Evolutionary conservation across 192 early-diverging fungal genomes (phyloP), one percentile per base, ranked within the genome.

Genomic region (Backusella australiensis): DNA sequence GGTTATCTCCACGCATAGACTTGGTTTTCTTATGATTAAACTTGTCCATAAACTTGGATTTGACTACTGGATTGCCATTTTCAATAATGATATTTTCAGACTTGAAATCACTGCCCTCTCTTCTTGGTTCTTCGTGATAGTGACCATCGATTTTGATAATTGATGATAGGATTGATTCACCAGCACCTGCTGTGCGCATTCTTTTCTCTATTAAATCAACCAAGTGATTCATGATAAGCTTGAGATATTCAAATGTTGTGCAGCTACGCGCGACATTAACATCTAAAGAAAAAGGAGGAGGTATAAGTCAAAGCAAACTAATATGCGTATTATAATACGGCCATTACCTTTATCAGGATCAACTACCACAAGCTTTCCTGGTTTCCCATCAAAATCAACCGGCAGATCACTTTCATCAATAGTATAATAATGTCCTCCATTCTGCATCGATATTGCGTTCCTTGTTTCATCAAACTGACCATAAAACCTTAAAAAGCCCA

Each of bases 401-500:
- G 63, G 63, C 14, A 44, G 2, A 72, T 72, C 36, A 53, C n/a
- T 49, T 9, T 74, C 36, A 7, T 19, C 34, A 7, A 46, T 36
- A 49, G 38, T 6, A 35, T 49, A 68, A 26, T 46, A 36, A 44
- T 46, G 29, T 2, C 42, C 74, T 49, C 41, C 66, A 32, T 68
- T 66, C n/a, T 75, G 38, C 41, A 75, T 21, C 11, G 29, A 66
- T 29, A 75, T 46, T 19, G 53, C 56, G 8, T 7, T 42, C 1
- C 14, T 75, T 44, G 26, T 46, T 23, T 39, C 38, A 26, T 75
- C 67, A 49, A 75, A 75, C 17, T 38, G 67, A 4, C 36, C 34
- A 56, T 75, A 75, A 19, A 68, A 75, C 0, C 34, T 29, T 14
- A 75, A 56, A 34, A 75, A 75, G 15, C 74, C 74, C 26, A 75